Evolutionary conservation across 371 early-diverging fungal species (phyloP).

Genomic region (Mucor circinelloides): DNA sequence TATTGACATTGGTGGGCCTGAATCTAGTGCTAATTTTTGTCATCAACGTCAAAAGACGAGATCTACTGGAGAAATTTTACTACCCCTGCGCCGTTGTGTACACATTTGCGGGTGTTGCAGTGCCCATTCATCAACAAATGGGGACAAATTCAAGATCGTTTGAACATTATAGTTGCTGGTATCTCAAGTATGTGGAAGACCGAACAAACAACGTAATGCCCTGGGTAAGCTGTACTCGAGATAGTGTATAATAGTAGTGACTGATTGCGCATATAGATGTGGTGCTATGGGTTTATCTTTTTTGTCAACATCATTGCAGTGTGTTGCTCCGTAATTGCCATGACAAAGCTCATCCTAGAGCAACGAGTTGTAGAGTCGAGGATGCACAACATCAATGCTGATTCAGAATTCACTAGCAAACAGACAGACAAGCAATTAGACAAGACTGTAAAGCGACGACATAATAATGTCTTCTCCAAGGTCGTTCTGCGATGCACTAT

Average conservation of each 20-base stretch:
- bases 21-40: constrained; percentile 37
- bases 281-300: constrained; percentile 30
- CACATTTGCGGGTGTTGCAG: constrained; percentile 8
- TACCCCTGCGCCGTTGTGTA: constrained; percentile 9
- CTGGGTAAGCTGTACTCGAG: no score
- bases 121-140: constrained; percentile 10
- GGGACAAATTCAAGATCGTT: background rate
- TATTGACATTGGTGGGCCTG: constrained; percentile 28
- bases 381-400: background rate
- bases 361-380: background rate
- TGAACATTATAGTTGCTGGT: constrained; percentile 2
- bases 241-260: no score
- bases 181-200: constrained; percentile 1
- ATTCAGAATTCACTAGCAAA: background rate
- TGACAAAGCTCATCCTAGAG: constrained; percentile 21
- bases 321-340: constrained; percentile 16
- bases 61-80: constrained; percentile 1
- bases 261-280: constrained; percentile 28
- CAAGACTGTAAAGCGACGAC: background rate
- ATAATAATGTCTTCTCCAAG: constrained; percentile 9
- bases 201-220: constrained; percentile 4
- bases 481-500: constrained; percentile 31
- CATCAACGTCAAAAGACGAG: constrained; percentile 4
- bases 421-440: background rate
- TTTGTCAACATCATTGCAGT: constrained; percentile 23